These are phyloP conservation scores for Thielaviopsis musarum DNA, from an alignment of 2,329 filamentous ascomycete species.

Conservation along the genomic window DNA sequence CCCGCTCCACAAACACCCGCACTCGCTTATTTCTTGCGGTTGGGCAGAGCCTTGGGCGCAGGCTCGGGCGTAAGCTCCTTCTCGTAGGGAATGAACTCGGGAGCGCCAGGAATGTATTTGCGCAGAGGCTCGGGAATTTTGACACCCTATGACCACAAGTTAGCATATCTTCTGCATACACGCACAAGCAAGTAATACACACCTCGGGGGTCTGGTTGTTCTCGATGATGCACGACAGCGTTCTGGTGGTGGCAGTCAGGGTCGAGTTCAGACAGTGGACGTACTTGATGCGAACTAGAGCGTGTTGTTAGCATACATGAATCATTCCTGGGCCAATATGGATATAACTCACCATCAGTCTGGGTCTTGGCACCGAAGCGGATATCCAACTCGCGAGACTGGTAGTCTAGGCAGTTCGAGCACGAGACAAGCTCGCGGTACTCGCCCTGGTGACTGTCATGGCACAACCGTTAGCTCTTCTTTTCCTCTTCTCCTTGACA, in stretches of 20 bases:
- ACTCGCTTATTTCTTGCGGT: slow-evolving; percentile 13
- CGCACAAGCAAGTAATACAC: slow-evolving; percentile 19
- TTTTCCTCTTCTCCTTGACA: not conserved
- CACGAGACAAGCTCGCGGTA: slow-evolving; percentile 98
- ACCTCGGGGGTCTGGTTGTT: slow-evolving; percentile 89
- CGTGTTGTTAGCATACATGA: not conserved
- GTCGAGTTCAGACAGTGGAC: slow-evolving; percentile 87
- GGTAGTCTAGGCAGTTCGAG: slow-evolving; percentile 97
- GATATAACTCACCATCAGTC: slow-evolving; percentile 41
- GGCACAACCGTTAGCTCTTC: not conserved
- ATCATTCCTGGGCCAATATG: not conserved
- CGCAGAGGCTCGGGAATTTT: slow-evolving; percentile 67
- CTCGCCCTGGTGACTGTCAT: slow-evolving; percentile 49
- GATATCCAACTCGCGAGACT: slow-evolving; percentile 85
- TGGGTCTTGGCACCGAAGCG: slow-evolving; percentile 77
- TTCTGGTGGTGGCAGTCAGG: slow-evolving; percentile 77
- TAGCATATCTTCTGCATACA: slow-evolving; percentile 2
- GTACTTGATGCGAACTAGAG: slow-evolving; percentile 55
- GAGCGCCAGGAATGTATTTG: slow-evolving; percentile 79
- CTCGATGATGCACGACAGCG: slow-evolving; percentile 86
- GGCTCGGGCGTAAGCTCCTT: slow-evolving; percentile 68
- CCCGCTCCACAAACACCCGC: not conserved
- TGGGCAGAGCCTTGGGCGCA: slow-evolving; percentile 19
- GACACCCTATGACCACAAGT: slow-evolving; percentile 38
- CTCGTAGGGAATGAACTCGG: slow-evolving; percentile 75